Percentiles rank a stretch among this genome's conserved stretches.
Evolutionary conservation across 805 yeast genomes (phyloP).

Genomic region (Osmozyma mogii): DNA sequence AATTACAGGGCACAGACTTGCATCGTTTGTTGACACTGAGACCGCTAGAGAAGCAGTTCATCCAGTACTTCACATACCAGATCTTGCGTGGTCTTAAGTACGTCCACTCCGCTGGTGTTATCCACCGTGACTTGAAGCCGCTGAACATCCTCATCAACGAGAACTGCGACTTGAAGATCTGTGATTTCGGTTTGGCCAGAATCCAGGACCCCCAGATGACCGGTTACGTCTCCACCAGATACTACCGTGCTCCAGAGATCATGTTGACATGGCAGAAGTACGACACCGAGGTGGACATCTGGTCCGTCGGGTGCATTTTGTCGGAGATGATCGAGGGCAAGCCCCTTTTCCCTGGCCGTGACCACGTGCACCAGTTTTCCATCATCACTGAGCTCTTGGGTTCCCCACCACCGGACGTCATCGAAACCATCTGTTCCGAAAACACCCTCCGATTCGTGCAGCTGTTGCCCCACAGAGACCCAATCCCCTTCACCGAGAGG

Average conservation of each 20-base stretch:
- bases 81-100: constrained; percentile 83
- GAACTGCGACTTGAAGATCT: constrained; percentile 83
- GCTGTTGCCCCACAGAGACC: constrained; percentile 86
- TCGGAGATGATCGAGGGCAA: constrained; percentile 97
- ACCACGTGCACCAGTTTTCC: constrained; percentile 96
- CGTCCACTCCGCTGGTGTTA: constrained; percentile 88
- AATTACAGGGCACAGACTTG: constrained; percentile 92
- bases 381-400: constrained; percentile 95
- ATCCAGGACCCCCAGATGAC: constrained; percentile 99
- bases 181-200: constrained; percentile 93
- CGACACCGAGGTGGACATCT: constrained; percentile 92
- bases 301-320: constrained; percentile 97
- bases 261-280: constrained; percentile 99
- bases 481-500: constrained; percentile 78
- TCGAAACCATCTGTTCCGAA: constrained; percentile 91
- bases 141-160: constrained; percentile 78
- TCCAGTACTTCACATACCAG: constrained; percentile 94
- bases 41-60: constrained; percentile 92
- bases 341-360: constrained; percentile 96
- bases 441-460: constrained; percentile 91
- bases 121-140: constrained; percentile 85
- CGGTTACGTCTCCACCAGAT: constrained; percentile 92
- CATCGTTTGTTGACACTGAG: constrained; percentile 86
- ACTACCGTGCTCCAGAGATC: constrained; percentile 96
- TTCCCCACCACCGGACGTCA: constrained; percentile 93